A percentile compares a stretch with the other conserved stretches of the same genome.
Evolutionary conservation across 164 flowering plant species (phyloP).

Genomic region (Macadamia integrifolia): DNA sequence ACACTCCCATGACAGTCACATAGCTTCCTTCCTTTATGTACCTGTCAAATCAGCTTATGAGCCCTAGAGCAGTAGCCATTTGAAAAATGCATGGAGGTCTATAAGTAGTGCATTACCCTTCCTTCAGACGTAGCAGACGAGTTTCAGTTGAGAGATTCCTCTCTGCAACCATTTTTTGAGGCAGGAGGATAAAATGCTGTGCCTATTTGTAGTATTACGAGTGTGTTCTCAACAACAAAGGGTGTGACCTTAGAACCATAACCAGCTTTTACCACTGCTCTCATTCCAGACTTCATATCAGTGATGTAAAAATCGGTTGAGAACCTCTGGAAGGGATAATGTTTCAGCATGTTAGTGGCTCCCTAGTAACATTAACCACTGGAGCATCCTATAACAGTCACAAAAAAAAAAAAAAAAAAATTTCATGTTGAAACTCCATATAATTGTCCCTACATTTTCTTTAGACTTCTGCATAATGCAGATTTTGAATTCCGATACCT

Average conservation of each 20-base stretch:
- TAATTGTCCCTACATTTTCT: too few species aligned
- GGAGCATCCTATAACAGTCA: too few species aligned
- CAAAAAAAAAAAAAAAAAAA: too few species aligned
- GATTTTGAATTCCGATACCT: too few species aligned
- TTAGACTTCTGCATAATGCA: too few species aligned
- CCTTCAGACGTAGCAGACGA: constrained; percentile 42
- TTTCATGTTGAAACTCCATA: too few species aligned
- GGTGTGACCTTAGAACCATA: constrained; percentile 43
- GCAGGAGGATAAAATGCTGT: constrained; percentile 37
- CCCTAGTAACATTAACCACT: too few species aligned
- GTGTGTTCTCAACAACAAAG: constrained; percentile 39
- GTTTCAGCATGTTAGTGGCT: too few species aligned
- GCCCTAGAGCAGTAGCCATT: background rate
- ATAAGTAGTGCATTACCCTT: constrained; percentile 40
- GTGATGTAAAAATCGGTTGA: constrained; percentile 59
- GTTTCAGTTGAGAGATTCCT: constrained; percentile 43
- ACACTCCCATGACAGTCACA: constrained; percentile 46
- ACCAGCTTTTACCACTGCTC: constrained; percentile 66
- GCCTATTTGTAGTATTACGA: constrained; percentile 39
- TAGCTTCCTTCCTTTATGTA: constrained; percentile 53
- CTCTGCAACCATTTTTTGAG: constrained; percentile 54
- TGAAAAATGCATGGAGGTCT: background rate
- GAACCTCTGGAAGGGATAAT: constrained; percentile 42
- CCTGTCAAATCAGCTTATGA: constrained; percentile 29
- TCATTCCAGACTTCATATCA: constrained; percentile 49